A percentile compares a stretch with the other conserved stretches of the same genome.
Evolutionary conservation across 441 rosid genomes (phyloP).

Genomic region (Aleurites moluccanus): DNA sequence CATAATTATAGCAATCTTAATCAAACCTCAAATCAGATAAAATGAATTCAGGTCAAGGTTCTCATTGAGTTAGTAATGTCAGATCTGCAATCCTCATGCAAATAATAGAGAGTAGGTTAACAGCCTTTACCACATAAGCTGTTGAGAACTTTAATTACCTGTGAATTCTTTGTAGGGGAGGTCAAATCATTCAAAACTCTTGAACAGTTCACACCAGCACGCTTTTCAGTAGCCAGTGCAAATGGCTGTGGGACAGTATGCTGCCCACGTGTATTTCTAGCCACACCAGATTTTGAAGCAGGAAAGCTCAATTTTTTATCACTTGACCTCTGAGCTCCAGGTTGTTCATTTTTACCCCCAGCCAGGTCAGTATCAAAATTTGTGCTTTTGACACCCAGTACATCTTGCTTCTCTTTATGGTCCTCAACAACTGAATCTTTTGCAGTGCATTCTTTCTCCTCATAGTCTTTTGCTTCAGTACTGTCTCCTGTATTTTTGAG

Average conservation of each 20-base stretch:
- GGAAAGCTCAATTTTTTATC: conserved; percentile 30
- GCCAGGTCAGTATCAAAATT: conserved; percentile 33
- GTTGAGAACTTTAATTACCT: conserved; percentile 44
- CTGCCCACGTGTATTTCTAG: conserved; percentile 21
- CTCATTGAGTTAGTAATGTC: background rate
- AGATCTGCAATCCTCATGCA: background rate
- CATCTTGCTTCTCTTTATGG: conserved; percentile 42
- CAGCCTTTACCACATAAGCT: background rate
- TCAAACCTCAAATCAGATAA: background rate
- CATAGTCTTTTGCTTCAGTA: conserved; percentile 47
- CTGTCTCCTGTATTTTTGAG: conserved; percentile 48
- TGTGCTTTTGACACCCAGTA: conserved; percentile 47
- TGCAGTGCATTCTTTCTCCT: conserved; percentile 49
- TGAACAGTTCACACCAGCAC: conserved; percentile 35
- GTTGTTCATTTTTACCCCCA: conserved; percentile 36
- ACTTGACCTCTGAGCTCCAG: conserved; percentile 37
- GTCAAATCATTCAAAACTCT: conserved; percentile 34
- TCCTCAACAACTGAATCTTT: conserved; percentile 38
- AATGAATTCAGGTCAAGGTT: background rate
- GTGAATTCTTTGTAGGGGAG: conserved; percentile 52
- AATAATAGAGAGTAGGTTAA: background rate
- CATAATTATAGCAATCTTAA: background rate
- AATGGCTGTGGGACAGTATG: conserved; percentile 40
- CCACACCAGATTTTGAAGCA: conserved; percentile 29
- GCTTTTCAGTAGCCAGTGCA: conserved; percentile 53